Conservation (phyloP, 352 stramenopile genomes). For the Phytophthora syringae region DNA sequence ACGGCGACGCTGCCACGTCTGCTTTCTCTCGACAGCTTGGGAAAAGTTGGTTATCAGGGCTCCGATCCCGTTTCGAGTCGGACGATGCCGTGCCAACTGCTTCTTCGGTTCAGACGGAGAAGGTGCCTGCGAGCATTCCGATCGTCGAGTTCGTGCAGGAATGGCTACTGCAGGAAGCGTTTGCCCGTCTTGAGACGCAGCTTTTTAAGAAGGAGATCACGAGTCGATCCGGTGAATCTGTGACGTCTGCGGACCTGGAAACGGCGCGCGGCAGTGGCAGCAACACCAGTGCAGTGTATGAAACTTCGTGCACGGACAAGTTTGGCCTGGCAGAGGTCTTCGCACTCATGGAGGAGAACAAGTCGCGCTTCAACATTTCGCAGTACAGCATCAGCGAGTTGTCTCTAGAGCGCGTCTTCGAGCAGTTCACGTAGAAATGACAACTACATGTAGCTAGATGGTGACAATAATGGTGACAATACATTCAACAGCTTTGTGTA, state of each 20-base stretch:
- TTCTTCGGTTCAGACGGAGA: neutral
- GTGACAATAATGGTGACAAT: too few species aligned
- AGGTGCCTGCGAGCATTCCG: constrained; percentile 26
- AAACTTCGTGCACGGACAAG: constrained; percentile 67
- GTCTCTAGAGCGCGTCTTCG: constrained; percentile 94
- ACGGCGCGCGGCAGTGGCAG: constrained; percentile 56
- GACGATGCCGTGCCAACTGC: constrained; percentile 24
- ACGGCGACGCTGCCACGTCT: constrained; percentile 21
- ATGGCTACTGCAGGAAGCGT: constrained; percentile 78
- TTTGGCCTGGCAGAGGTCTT: constrained; percentile 87
- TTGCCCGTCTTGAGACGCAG: constrained; percentile 58
- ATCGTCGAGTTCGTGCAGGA: constrained; percentile 76
- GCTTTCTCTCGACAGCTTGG: constrained; percentile 27
- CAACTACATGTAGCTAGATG: neutral
- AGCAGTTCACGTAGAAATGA: constrained; percentile 81
- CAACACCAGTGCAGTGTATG: constrained; percentile 67
- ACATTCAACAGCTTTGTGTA: neutral
- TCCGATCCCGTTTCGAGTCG: constrained; percentile 49
- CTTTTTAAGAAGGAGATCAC: constrained; percentile 61
- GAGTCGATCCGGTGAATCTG: constrained; percentile 45
- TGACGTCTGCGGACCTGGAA: constrained; percentile 56
- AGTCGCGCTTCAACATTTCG: constrained; percentile 72
- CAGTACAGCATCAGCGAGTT: constrained; percentile 93
- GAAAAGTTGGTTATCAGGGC: constrained; percentile 50
- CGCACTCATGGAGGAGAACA: constrained; percentile 75